Evolutionary conservation across 2,329 filamentous ascomycete species (phyloP), one percentile per base, ranked within the genome.

Genomic region (Chalaropsis ovoidea): DNA sequence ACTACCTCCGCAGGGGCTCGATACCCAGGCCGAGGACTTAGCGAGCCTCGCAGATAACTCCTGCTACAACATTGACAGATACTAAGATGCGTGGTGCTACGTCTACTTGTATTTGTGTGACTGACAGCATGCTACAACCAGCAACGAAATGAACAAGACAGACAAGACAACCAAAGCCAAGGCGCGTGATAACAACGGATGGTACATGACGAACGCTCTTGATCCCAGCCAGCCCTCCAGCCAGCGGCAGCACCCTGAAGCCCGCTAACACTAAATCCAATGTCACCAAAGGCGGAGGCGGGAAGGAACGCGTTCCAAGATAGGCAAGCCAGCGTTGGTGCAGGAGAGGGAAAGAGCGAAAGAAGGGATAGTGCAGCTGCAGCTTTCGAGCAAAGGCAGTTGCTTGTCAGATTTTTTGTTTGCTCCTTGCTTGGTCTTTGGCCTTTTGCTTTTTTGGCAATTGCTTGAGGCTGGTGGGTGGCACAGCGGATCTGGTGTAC

Each of bases 291-390:
- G 13, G 27, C 17, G 52, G 52, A 58, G 52, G 17, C 52, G 52
- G 52, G 52, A 58, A 58, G 52, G 52, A 58, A 35, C 52, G 52
- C 31, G 10, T 35, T 35, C 52, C 27, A 31, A 58, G 24, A 58
- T 22, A 58, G 27, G 27, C 24, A 35, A 35, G 52, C n/a, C 10
- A 39, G 35, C 35, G 8, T 10, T 1, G n/a, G n/a, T n/a, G 52
- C 52, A 13, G 3, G 15, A 10, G 47, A 52, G 47, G 47, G 24
- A 52, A 52, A 24, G 19, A 27, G 24, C 10, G 19, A 52, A 52
- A 24, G 47, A 52, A 52, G 24, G 47, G 17, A 15, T 39, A 7
- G 3, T 39, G 35, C 3, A 31, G 35, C 35, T 39, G 35, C 3
- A 31, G 31, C 2, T 31, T 10, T 10, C 1, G 35, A 39, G 35